Base-by-base conservation (phyloP, 2,329 filamentous ascomycete species). In the Biscogniauxia marginata region DNA sequence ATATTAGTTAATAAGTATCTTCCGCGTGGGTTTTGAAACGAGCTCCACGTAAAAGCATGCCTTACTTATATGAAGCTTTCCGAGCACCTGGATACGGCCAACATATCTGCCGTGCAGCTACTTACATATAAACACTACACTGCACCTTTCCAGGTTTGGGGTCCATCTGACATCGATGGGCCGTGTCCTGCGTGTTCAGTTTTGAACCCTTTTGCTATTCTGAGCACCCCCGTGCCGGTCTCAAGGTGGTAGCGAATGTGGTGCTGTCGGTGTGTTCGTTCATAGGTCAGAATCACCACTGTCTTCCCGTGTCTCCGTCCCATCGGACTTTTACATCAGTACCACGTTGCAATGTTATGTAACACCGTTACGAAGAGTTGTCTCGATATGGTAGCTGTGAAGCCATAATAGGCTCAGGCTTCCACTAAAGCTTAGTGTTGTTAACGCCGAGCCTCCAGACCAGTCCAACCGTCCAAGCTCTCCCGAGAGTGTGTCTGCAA, bases 301-400 rank as follows among this genome's bases (percentile, higher is more conserved):
- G 50, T 45, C 44, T 51, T 59, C 52, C 62, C 56, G 58, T 54
- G 25, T 58, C 34, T 43, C 49, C 34, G 55, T 58, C 53, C 25
- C 50, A 59, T 59, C 59, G 58, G 60, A 19, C 46, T 62, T 54
- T 48, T 39, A 39, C 49, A 47, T 52, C 54, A n/a, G 52, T 62
- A 59, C 58, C 58, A 62, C 62, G 60, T 64, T 64, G 48, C 62
- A 64, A 53, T 23, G 50, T 46, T 54, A 59, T 62, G 62, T 62
- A 58, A 64, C 62, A 64, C 52, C 24, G 46, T 61, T 54, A 50
- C 55, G 55, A 61, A 53, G 52, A 55, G 44, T 24, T 52, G 44
- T 59, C 62, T 64, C 48, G 56, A 64, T 57, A 46, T n/a, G 62
- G 62, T 58, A 64, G 60, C 60, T 64, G 56, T 58, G 49, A 59